These are phyloP conservation scores for Colletotrichum sidae DNA, from an alignment of 2,329 filamentous ascomycete genomes.

Conservation along the genomic window DNA sequence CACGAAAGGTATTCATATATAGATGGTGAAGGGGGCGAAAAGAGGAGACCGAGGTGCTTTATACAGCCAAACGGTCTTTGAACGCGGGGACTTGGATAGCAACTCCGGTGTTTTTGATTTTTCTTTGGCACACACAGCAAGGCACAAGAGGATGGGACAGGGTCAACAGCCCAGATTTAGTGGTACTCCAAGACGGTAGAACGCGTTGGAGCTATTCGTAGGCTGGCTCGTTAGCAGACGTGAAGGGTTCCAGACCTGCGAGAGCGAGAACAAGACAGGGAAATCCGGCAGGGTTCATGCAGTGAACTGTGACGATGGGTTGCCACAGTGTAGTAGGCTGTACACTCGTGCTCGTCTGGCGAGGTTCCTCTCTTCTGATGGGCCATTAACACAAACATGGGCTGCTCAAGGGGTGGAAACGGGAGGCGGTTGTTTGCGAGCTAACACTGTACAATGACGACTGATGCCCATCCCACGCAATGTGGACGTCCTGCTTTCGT, in stretches of 20 bases:
- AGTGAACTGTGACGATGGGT: too few species aligned
- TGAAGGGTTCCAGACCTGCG: too few species aligned
- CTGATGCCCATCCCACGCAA: neutral
- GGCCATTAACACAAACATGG: neutral
- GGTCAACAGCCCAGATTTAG: neutral
- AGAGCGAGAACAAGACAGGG: too few species aligned
- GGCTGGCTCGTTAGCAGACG: too few species aligned
- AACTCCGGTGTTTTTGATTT: neutral
- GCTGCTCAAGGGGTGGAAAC: neutral
- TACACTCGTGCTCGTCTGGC: neutral
- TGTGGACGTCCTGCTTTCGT: constrained; percentile 24
- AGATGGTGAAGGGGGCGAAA: constrained; percentile 2
- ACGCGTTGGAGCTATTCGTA: neutral
- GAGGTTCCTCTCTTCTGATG: neutral
- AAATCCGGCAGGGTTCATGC: too few species aligned
- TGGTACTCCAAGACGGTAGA: neutral
- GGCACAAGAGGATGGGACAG: neutral
- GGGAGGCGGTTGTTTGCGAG: neutral
- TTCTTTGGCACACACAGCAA: neutral
- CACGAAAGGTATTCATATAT: neutral
- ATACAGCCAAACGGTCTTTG: neutral
- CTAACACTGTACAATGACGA: constrained; percentile 28
- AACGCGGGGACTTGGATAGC: neutral
- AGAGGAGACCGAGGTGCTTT: neutral
- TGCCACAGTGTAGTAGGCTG: neutral